Evolutionary conservation across 768 basidiomycete genomes (phyloP), one percentile per base, ranked within the genome.

Genomic region (Pulveroboletus sp.): DNA sequence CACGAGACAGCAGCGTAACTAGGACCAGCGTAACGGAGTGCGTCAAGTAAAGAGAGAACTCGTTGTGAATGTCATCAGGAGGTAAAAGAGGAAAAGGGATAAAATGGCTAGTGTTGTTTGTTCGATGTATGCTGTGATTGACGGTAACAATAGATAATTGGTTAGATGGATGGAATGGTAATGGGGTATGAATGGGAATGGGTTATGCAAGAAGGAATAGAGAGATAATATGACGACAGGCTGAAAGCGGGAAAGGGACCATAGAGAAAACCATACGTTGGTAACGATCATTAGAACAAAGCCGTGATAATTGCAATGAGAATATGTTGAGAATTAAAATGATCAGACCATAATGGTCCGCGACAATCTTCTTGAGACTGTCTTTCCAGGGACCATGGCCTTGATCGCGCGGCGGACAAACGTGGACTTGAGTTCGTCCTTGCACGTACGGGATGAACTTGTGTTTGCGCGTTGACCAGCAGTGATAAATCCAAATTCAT

Each of bases 371-470:
- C 74, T 76, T 3, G 79, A 79, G 50, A 64, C 67, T 10, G 77
- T 72, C 69, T 79, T 87, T 32, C 77, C 78, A 39, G 85, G 82
- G 49, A 84, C 85, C 64, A 90, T 82, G 5, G 87, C 83, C 67
- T 84, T 88, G 66, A 90, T 75, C 12, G 88, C 88, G 40, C 83
- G 82, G 33, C 80, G 78, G 47, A 90, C 79, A 47, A 82, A 72
- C 5, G 79, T 74, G 42, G 77, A 72, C 23, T 51, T 67, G 49
- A 66, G 71, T 29, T 79, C 78, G 43, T 81, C 79, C 58, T 72
- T 77, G 37, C 60, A 67, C 19, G 59, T 55, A 14, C 60, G 62
- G 24, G 66, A 51, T 45, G 54, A 59, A 46, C 48, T 53, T 13
- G 48, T 29, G 31, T 37, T 58, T 12, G 51, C 44, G 39, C 60